These are phyloP conservation scores for Fusarium vanettenii DNA, from an alignment of 2,329 filamentous ascomycete genomes.

Conservation along the genomic window DNA sequence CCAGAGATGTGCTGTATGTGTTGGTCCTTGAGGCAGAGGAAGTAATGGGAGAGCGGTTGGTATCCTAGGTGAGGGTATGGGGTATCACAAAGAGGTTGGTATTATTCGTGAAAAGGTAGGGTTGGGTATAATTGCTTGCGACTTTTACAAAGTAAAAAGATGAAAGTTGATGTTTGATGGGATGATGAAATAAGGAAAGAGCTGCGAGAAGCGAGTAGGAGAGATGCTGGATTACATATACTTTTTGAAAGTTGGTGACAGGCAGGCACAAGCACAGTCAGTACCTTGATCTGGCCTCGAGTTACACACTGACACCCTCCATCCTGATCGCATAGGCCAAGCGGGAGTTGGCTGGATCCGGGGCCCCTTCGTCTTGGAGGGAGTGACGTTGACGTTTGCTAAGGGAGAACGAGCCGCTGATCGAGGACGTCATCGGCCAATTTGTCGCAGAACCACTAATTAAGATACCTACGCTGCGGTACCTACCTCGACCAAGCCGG, in stretches of 20 bases:
- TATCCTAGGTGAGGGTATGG: slow-evolving; percentile 38
- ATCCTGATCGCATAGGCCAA: slow-evolving; percentile 14
- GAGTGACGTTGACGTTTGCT: slow-evolving; percentile 53
- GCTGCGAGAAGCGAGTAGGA: slow-evolving; percentile 5
- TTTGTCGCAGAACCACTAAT: slow-evolving; percentile 21
- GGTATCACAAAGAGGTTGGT: slow-evolving; percentile 46
- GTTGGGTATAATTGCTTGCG: slow-evolving; percentile 30
- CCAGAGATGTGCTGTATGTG: slow-evolving; percentile 8
- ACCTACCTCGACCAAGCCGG: slow-evolving; percentile 16
- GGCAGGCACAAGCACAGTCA: slow-evolving; percentile 23
- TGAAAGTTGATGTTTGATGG: slow-evolving; percentile 17
- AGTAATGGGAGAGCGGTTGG: slow-evolving; percentile 22
- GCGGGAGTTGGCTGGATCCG: slow-evolving; percentile 34
- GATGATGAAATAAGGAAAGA: slow-evolving; percentile 15
- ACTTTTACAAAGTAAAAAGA: slow-evolving; percentile 14
- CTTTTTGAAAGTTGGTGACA: slow-evolving; percentile 25
- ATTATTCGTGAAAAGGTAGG: slow-evolving; percentile 29
- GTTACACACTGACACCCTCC: slow-evolving; percentile 9
- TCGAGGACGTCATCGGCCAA: slow-evolving; percentile 50
- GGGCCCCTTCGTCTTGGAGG: slow-evolving; percentile 23
- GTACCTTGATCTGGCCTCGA: neutral
- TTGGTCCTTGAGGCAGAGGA: slow-evolving; percentile 7
- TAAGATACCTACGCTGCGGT: neutral
- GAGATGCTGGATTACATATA: slow-evolving; percentile 44
- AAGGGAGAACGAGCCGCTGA: slow-evolving; percentile 39